phyloP scores from a whole-genome alignment of 2,329 filamentous ascomycete species.

The Fusarium sp. region DNA sequence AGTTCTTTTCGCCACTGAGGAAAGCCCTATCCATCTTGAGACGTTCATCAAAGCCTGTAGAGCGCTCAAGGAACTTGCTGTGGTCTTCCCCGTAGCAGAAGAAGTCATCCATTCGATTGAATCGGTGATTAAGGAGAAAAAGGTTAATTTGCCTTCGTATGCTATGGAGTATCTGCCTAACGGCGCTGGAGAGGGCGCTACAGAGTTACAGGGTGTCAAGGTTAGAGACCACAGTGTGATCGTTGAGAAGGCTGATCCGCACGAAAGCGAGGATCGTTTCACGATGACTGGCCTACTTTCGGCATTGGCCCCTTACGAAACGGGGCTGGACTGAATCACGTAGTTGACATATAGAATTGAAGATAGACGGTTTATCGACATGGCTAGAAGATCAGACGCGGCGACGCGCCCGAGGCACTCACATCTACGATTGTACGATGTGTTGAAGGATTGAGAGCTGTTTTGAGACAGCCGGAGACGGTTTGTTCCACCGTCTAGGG shows the following conservation, averaged over 20 bases:
- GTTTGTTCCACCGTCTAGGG: background rate
- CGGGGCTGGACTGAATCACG: background rate
- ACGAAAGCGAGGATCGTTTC: background rate
- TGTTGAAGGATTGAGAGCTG: background rate
- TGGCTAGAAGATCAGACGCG: background rate
- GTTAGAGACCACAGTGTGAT: conserved; percentile 30
- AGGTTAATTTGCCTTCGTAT: conserved; percentile 13
- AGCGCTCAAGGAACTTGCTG: conserved; percentile 23
- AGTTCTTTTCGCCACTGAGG: conserved; percentile 16
- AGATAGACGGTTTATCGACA: background rate
- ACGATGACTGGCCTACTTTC: conserved; percentile 22
- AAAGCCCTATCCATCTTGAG: conserved; percentile 31
- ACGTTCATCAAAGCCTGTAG: conserved; percentile 32
- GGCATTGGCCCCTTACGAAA: conserved; percentile 2
- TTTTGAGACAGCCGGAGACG: background rate
- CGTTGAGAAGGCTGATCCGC: conserved; percentile 5
- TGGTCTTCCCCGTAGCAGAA: conserved; percentile 24
- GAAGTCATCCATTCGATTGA: conserved; percentile 27
- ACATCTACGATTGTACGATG: background rate
- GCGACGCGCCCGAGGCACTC: background rate
- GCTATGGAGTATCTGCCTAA: conserved; percentile 22
- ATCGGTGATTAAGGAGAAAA: conserved; percentile 12
- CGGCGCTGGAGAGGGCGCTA: background rate
- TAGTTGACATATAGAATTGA: background rate
- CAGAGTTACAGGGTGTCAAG: conserved; percentile 17